A percentile compares a stretch with the other conserved stretches of the same genome.
Evolutionary conservation across 75 land plant species (phyloP).

Genomic region (Pinus albicaulis): DNA sequence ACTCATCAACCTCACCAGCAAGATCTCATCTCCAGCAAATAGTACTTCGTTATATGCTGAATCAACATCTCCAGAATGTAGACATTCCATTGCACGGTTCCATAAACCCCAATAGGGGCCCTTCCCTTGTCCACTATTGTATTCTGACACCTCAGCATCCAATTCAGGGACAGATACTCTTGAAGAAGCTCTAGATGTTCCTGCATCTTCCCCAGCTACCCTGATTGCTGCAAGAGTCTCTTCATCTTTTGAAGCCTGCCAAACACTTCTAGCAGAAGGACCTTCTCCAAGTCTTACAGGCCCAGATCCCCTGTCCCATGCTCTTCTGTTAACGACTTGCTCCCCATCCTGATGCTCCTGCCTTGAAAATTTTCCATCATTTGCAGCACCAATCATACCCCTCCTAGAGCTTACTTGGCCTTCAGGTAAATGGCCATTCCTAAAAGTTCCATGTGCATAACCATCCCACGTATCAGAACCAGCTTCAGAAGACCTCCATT

Average conservation of each 20-base stretch:
- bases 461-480: constrained; percentile 57
- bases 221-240: constrained; percentile 96
- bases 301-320: constrained; percentile 80
- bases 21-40: constrained; percentile 73
- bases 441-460: constrained; percentile 38
- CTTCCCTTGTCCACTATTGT: constrained; percentile 36
- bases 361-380: constrained; percentile 40
- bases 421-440: constrained; percentile 29
- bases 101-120: constrained; percentile 79
- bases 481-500: constrained; percentile 52
- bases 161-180: constrained; percentile 43
- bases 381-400: constrained; percentile 20
- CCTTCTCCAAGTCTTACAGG: constrained; percentile 91
- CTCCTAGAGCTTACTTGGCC: constrained; percentile 30
- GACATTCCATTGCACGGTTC: constrained; percentile 80
- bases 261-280: constrained; percentile 97
- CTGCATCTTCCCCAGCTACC: constrained; percentile 88
- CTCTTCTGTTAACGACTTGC: constrained; percentile 58
- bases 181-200: constrained; percentile 28
- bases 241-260: constrained; percentile 99
- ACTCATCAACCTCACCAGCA: constrained; percentile 90
- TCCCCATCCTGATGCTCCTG: constrained; percentile 47
- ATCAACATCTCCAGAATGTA: constrained; percentile 87
- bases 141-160: constrained; percentile 52
- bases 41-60: constrained; percentile 81